phyloP scores from a whole-genome alignment of 1,139 yeast species.

The Magnusiomyces paraingens region DNA sequence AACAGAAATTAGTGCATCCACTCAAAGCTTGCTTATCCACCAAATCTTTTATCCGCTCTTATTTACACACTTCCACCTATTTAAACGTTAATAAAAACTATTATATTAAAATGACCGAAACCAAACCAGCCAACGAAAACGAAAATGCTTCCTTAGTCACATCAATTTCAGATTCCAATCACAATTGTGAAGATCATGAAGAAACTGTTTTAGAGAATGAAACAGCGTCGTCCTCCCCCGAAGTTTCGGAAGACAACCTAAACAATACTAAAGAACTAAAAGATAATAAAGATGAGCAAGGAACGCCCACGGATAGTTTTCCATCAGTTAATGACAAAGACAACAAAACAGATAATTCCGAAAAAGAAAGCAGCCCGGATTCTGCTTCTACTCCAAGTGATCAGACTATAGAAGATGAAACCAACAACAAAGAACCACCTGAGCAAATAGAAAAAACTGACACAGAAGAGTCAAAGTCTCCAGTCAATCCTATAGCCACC shows the following conservation, averaged over 20 bases:
- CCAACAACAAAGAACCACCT: neutral
- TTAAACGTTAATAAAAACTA: neutral
- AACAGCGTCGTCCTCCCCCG: neutral
- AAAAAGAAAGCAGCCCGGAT: no score
- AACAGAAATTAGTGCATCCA: no score
- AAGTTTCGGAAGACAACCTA: neutral
- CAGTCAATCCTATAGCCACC: conserved; percentile 1
- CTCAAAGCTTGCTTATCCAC: neutral
- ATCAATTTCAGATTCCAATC: no score
- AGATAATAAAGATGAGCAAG: no score
- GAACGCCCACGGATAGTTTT: no score
- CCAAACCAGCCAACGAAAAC: neutral
- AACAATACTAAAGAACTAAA: no score
- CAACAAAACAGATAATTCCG: no score
- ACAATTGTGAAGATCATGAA: neutral
- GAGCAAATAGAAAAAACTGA: neutral
- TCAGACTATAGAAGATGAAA: neutral
- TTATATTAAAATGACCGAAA: neutral
- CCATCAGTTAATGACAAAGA: no score
- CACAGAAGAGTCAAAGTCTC: neutral
- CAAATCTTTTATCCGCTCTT: no score
- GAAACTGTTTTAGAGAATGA: neutral
- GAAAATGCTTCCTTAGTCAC: neutral
- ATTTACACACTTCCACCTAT: no score
- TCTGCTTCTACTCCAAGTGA: neutral